phyloP scores from a whole-genome alignment of 768 basidiomycete species.

The Leccinum rimulosum region DNA sequence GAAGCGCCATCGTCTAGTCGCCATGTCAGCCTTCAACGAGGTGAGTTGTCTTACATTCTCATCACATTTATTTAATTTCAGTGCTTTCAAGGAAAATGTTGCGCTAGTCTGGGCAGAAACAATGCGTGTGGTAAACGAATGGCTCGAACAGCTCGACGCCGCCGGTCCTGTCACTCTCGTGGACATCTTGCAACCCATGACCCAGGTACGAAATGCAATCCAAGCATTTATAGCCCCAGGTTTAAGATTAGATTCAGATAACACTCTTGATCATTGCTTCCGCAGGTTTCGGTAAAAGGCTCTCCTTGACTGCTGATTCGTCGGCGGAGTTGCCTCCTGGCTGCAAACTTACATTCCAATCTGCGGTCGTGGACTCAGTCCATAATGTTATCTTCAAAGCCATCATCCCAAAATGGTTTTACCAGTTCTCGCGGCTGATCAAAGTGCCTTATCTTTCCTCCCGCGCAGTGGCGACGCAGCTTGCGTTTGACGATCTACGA shows the following conservation, averaged over 20 bases:
- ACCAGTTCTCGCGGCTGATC: conserved; percentile 18
- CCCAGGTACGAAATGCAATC: conserved; percentile 10
- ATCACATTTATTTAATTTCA: background rate
- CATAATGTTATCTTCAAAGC: conserved; percentile 29
- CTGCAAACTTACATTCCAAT: conserved; percentile 37
- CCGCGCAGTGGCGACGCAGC: conserved; percentile 26
- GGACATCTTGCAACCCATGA: conserved; percentile 12
- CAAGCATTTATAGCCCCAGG: background rate
- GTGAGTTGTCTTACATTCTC: conserved; percentile 17
- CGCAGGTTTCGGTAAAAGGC: conserved; percentile 41
- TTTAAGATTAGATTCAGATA: conserved; percentile 16
- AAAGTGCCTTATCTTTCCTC: conserved; percentile 38
- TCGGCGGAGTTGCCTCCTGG: conserved; percentile 24
- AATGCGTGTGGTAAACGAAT: conserved; percentile 30
- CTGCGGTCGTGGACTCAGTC: conserved; percentile 27
- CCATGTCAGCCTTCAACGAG: conserved; percentile 52
- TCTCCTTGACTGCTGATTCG: conserved; percentile 34
- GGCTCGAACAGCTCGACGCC: conserved; percentile 39
- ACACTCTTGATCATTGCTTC: conserved; percentile 40
- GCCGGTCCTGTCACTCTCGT: conserved; percentile 19
- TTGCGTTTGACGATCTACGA: conserved; percentile 37
- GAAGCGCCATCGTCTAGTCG: conserved; percentile 44
- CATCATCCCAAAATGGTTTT: conserved; percentile 36
- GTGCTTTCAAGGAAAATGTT: conserved; percentile 37
- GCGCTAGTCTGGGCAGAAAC: conserved; percentile 30